Conservation (phyloP, 1,284 basidiomycete genomes). For the Laetiporus sulphureus region DNA sequence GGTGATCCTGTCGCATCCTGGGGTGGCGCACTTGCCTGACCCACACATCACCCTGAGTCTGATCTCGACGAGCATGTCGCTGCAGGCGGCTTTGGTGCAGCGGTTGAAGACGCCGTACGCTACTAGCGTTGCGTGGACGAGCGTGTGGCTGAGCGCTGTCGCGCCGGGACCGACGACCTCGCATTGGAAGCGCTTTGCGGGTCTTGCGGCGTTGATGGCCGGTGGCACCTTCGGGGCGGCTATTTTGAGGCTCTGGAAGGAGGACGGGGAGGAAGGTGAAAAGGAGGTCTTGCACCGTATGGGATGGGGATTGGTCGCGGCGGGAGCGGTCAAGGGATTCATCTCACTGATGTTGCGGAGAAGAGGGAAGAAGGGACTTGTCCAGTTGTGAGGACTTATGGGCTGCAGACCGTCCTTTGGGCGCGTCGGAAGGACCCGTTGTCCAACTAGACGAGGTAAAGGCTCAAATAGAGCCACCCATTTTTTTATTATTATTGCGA, state of each 20-base stretch:
- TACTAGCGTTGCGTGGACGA: constrained; percentile 9
- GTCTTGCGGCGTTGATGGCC: constrained; percentile 4
- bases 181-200: constrained; percentile 2
- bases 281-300: too few species aligned
- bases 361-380: too few species aligned
- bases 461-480: too few species aligned
- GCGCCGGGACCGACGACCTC: neutral
- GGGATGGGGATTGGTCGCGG: too few species aligned
- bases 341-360: too few species aligned
- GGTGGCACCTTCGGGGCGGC: constrained; percentile 4
- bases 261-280: constrained; percentile 2
- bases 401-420: too few species aligned
- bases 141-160: constrained; percentile 8
- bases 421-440: too few species aligned
- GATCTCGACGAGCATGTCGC: constrained; percentile 6
- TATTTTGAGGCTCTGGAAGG: constrained; percentile 1
- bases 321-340: too few species aligned
- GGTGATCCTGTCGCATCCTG: constrained; percentile 1
- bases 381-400: too few species aligned
- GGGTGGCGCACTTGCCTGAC: neutral
- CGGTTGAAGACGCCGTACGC: constrained; percentile 6
- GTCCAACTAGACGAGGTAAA: too few species aligned
- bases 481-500: too few species aligned
- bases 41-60: constrained; percentile 5
- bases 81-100: constrained; percentile 9